Base-by-base conservation (phyloP, 331 rosid genomes). In the Rosa hybrid region DNA sequence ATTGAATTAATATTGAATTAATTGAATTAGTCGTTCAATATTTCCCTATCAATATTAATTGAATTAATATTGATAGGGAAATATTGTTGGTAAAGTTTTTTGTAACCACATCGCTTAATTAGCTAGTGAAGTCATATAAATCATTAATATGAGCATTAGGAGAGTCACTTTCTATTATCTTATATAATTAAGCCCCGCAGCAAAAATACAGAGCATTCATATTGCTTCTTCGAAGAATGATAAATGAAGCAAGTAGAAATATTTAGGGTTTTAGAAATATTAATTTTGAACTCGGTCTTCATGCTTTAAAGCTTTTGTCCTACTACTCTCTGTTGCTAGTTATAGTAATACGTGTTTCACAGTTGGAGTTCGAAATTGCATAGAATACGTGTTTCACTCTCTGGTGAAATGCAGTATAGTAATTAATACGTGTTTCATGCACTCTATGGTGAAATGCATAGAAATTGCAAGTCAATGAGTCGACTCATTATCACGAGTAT, bases 61-160 rank as follows among this genome's bases (percentile, higher is more conserved):
- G 27, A 25, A 41, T 54, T 41, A 59, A 59, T 39, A 49, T 13
- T n/a, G 48, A 23, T 27, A 1, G 27, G 50, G 21, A 12, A 38
- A 16, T 56, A 12, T 49, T 71, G 76, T 71, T 74, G 50, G 68
- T 54, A 20, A 74, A 63, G 74, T 38, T 38, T 54, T 54, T 74
- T 20, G 30, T 38, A 38, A 38, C n/a, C 77, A 74, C 42, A 21
- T 34, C 34, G 21, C 27, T 30, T n/a, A 27, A 27, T 27, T 27
- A 30, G 34, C 34, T 30, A 6, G 5, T 57, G 68, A 34, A 74
- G 41, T 74, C 78, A 54, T 38, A 56, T 50, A 13, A 34, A 38
- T 74, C 68, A 20, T 74, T 45, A 34, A 34, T 39, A 39, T 56
- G 67, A 56, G 60, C 45, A 74, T 56, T 56, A 46, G 60, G 14